A percentile compares a stretch with the other conserved stretches of the same genome.
Conservation (phyloP, 2,329 filamentous ascomycete genomes). For the Corniculantispora saksenae region DNA sequence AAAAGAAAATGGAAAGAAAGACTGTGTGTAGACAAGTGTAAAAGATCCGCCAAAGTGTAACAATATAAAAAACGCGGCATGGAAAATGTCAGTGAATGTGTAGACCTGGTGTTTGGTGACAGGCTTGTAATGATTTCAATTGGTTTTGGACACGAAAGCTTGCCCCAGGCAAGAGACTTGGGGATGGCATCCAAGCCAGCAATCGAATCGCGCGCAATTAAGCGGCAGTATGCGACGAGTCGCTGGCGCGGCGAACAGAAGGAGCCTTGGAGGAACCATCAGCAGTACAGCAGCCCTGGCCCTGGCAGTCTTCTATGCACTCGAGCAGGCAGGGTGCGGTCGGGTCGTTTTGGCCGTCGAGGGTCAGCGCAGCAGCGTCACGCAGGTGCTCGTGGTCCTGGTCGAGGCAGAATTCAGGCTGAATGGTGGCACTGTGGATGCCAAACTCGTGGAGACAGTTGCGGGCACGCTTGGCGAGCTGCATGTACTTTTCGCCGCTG, state of each 20-base stretch:
- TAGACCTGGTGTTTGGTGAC: neutral
- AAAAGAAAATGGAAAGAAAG: neutral
- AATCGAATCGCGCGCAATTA: neutral
- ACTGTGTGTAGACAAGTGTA: neutral
- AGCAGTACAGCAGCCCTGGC: constrained; percentile 33
- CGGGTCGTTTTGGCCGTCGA: constrained; percentile 36
- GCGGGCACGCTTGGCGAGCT: constrained; percentile 77
- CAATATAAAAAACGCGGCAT: neutral
- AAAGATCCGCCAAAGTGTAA: neutral
- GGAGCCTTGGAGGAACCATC: constrained; percentile 37
- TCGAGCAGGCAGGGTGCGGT: constrained; percentile 50
- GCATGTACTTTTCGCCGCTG: constrained; percentile 82
- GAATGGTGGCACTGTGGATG: constrained; percentile 96
- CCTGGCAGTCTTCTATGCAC: constrained; percentile 40
- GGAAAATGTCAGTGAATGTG: neutral
- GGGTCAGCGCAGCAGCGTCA: constrained; percentile 35
- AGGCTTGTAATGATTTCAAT: neutral
- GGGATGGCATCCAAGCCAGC: too few relatives aligned
- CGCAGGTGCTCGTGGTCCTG: constrained; percentile 43
- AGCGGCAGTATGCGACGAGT: constrained; percentile 30
- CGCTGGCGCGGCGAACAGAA: constrained; percentile 38
- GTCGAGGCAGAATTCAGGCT: constrained; percentile 79
- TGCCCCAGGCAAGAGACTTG: too few relatives aligned
- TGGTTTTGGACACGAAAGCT: neutral
- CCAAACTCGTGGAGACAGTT: constrained; percentile 92